Conservation (phyloP, 2,329 filamentous ascomycete species). For the Xylaria sp. region DNA sequence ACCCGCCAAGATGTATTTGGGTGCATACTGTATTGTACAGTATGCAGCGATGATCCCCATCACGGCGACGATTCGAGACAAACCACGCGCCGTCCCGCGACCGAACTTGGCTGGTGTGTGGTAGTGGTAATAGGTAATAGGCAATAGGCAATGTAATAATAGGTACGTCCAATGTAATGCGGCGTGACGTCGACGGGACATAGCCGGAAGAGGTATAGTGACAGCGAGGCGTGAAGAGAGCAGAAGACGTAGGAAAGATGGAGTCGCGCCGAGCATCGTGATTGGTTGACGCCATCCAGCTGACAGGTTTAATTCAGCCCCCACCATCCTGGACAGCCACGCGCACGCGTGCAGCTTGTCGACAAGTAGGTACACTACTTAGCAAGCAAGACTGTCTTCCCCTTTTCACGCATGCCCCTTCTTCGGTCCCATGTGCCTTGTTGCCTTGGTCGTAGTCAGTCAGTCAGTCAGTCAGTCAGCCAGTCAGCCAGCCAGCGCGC, state of each 20-base stretch:
- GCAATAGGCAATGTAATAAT: too few relatives aligned
- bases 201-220: neutral
- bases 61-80: neutral
- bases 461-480: too few relatives aligned
- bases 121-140: too few relatives aligned
- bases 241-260: slow-evolving; percentile 21
- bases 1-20: neutral
- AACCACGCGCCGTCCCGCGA: slow-evolving; percentile 7
- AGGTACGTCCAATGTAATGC: neutral
- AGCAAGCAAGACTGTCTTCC: too few relatives aligned
- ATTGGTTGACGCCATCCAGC: slow-evolving; percentile 54
- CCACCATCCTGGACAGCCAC: neutral
- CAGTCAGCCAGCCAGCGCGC: neutral
- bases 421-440: slow-evolving; percentile 3
- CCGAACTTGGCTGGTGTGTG: neutral
- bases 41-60: neutral
- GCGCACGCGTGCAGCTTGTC: neutral
- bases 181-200: slow-evolving; percentile 10
- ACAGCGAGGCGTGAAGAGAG: neutral
- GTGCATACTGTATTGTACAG: too few relatives aligned
- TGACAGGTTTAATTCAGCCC: slow-evolving; percentile 45
- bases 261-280: slow-evolving; percentile 32
- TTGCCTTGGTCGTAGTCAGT: neutral
- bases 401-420: neutral
- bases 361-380: too few relatives aligned